These are phyloP conservation scores for Amanita subjunquillea DNA, from an alignment of 768 basidiomycete genomes.

Conservation along the genomic window DNA sequence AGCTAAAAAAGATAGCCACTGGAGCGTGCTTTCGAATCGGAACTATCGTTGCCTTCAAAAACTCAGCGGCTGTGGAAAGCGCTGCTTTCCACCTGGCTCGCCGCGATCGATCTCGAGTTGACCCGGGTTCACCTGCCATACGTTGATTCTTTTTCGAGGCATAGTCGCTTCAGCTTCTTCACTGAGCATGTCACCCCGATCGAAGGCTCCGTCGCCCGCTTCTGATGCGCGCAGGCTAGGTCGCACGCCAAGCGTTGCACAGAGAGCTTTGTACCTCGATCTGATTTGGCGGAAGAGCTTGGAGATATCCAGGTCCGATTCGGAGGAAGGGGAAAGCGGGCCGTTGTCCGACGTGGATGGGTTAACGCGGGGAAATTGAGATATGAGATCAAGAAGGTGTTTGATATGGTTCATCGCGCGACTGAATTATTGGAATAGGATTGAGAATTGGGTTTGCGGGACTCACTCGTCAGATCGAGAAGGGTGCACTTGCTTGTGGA, in stretches of 20 bases:
- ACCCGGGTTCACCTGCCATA: background rate
- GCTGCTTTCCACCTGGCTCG: background rate
- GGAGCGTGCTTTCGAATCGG: too few species aligned
- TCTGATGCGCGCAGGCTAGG: constrained; percentile 25
- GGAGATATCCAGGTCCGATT: constrained; percentile 52
- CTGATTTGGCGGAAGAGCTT: constrained; percentile 77
- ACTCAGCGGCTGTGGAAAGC: constrained; percentile 3
- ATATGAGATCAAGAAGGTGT: constrained; percentile 60
- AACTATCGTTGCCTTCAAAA: background rate
- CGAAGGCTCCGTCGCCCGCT: background rate
- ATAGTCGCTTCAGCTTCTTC: background rate
- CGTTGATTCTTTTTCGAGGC: background rate
- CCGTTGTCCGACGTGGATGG: constrained; percentile 34
- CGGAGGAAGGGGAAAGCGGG: constrained; percentile 6
- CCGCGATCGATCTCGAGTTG: background rate
- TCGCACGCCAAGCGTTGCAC: constrained; percentile 66
- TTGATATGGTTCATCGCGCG: constrained; percentile 55
- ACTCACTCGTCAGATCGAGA: constrained; percentile 40
- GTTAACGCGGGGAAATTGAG: constrained; percentile 70
- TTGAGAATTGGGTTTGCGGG: background rate
- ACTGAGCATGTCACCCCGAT: background rate
- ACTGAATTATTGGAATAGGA: constrained; percentile 18
- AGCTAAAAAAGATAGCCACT: too few species aligned
- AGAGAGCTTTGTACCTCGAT: constrained; percentile 80
- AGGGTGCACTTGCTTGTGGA: constrained; percentile 26